A percentile compares a stretch with the other conserved stretches of the same genome.
Evolutionary conservation across 306 rosid species (phyloP).

Genomic region (Castanopsis chinensis): DNA sequence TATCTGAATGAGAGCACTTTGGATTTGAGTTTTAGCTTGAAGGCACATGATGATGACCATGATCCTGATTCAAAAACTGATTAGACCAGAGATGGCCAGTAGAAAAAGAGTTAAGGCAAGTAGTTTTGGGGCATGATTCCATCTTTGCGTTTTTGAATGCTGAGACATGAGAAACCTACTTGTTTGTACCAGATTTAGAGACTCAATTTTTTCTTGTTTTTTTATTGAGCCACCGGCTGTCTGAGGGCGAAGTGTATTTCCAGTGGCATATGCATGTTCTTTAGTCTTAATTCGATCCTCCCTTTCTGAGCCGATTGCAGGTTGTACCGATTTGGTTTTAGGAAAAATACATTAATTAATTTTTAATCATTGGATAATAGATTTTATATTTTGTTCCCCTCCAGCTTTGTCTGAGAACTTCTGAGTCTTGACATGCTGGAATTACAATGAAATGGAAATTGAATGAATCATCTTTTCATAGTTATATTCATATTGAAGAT

Average conservation of each 20-base stretch:
- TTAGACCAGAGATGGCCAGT: constrained; percentile 48
- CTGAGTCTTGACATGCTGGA: constrained; percentile 30
- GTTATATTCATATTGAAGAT: too few species aligned
- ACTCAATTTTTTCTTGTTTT: constrained; percentile 15
- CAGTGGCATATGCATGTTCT: constrained; percentile 30
- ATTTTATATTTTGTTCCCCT: constrained; percentile 6
- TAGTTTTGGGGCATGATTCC: constrained; percentile 11
- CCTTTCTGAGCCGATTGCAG: constrained; percentile 35
- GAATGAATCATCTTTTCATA: constrained; percentile 3
- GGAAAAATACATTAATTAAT: constrained; percentile 18
- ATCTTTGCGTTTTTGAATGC: constrained; percentile 20
- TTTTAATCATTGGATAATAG: constrained; percentile 20
- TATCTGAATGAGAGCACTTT: constrained; percentile 91
- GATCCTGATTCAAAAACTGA: constrained; percentile 53
- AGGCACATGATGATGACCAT: constrained; percentile 54
- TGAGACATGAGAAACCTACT: constrained; percentile 12
- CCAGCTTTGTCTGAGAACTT: constrained; percentile 18
- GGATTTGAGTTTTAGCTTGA: constrained; percentile 88
- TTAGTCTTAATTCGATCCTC: constrained; percentile 30
- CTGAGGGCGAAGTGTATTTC: constrained; percentile 30
- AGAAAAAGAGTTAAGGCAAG: constrained; percentile 8
- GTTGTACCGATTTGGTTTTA: constrained; percentile 5
- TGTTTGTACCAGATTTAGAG: constrained; percentile 16
- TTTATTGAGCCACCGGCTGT: constrained; percentile 22
- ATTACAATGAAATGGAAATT: neutral